These are phyloP conservation scores for Aspergillus novofumigatus DNA, from an alignment of 2,329 filamentous ascomycete genomes.

Conservation along the genomic window DNA sequence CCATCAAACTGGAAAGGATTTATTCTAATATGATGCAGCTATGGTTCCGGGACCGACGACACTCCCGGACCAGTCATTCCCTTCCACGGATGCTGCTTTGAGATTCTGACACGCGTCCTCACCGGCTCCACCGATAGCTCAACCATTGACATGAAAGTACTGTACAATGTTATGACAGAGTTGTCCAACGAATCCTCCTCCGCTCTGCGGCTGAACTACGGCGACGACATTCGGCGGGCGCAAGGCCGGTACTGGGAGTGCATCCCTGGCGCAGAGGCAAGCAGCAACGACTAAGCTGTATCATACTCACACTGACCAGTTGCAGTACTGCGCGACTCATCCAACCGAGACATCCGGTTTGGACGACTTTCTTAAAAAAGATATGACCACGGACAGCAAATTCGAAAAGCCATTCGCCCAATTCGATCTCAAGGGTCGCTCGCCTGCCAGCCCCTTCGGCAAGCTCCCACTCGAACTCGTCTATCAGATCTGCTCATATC, in stretches of 20 bases:
- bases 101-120: constrained; percentile 15
- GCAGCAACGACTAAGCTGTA: neutral
- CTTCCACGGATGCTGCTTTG: constrained; percentile 19
- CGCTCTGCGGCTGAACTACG: constrained; percentile 15
- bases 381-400: constrained; percentile 4
- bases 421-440: constrained; percentile 7
- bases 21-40: constrained; percentile 6
- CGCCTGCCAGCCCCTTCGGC: constrained; percentile 14
- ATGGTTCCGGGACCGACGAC: constrained; percentile 16
- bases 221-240: constrained; percentile 13
- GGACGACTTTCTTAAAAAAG: constrained; percentile 2
- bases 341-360: constrained; percentile 12
- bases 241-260: constrained; percentile 22
- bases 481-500: constrained; percentile 15
- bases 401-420: constrained; percentile 5
- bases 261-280: constrained; percentile 18
- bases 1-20: neutral
- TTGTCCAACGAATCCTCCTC: constrained; percentile 11
- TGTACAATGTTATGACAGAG: constrained; percentile 15
- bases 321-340: constrained; percentile 16
- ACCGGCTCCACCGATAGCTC: constrained; percentile 11
- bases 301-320: neutral
- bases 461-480: constrained; percentile 14
- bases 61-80: constrained; percentile 17
- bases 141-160: constrained; percentile 11